Conservation (phyloP, 495 filamentous ascomycete species). For the Hypoxylon subgilvum region DNA sequence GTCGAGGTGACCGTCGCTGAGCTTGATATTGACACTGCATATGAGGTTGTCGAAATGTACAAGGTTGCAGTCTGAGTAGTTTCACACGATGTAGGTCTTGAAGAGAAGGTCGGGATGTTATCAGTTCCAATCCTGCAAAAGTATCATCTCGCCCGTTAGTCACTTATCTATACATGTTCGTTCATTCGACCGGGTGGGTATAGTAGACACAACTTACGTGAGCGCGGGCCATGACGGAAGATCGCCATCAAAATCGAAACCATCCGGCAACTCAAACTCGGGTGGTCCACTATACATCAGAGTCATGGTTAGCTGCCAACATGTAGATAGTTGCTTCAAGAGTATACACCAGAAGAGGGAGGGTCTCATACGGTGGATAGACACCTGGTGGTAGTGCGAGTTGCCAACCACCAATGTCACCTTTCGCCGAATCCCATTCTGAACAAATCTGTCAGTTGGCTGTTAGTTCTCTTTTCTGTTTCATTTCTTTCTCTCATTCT, state of each 20-base stretch:
- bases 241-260: background rate
- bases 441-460: background rate
- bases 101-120: constrained; percentile 2
- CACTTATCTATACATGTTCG: background rate
- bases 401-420: constrained; percentile 8
- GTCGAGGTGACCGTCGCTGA: background rate
- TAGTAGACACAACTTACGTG: background rate
- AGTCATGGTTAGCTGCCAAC: background rate
- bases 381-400: constrained; percentile 7
- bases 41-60: constrained; percentile 3
- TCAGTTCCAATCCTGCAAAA: constrained; percentile 3
- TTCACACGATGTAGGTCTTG: constrained; percentile 3
- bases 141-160: background rate
- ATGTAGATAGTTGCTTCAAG: background rate
- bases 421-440: background rate
- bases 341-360: background rate
- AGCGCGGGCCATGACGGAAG: constrained; percentile 6
- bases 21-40: background rate
- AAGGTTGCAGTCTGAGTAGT: background rate
- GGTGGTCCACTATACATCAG: constrained; percentile 1
- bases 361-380: constrained; percentile 6
- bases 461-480: background rate
- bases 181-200: no score
- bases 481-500: background rate
- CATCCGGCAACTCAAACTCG: background rate